Evolutionary conservation across 2,329 filamentous ascomycete genomes (phyloP).

Genomic region (Fonsecaea multimorphosa): DNA sequence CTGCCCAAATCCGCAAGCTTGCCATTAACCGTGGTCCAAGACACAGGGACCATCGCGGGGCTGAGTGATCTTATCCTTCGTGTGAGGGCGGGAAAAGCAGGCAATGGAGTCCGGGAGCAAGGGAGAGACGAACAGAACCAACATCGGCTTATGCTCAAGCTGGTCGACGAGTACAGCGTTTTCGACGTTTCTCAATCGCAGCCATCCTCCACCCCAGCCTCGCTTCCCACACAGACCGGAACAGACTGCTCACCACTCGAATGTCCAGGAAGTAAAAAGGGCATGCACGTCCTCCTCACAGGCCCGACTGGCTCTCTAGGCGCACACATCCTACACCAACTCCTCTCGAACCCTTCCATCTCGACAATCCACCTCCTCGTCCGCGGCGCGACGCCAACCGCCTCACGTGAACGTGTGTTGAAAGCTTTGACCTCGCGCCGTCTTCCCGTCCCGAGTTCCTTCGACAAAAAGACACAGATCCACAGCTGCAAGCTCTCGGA

Average conservation of each 20-base stretch:
- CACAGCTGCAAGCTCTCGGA: constrained; percentile 58
- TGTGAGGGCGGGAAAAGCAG: constrained; percentile 34
- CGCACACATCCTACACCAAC: constrained; percentile 60
- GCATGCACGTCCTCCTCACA: constrained; percentile 53
- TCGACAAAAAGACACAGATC: constrained; percentile 52
- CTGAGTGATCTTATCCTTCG: constrained; percentile 48
- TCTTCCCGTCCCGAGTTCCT: constrained; percentile 38
- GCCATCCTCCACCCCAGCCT: not conserved
- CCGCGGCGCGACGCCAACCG: constrained; percentile 52
- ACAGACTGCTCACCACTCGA: not conserved
- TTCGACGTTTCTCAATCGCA: not conserved
- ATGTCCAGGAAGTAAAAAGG: not conserved
- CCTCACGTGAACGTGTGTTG: constrained; percentile 53
- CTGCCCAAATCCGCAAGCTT: constrained; percentile 42
- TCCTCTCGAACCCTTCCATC: constrained; percentile 48
- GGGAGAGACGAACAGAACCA: constrained; percentile 44
- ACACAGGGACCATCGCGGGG: constrained; percentile 60
- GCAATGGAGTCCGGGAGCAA: not conserved
- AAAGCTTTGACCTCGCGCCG: constrained; percentile 51
- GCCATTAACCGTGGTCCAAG: constrained; percentile 66
- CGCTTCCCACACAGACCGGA: not conserved
- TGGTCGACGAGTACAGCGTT: constrained; percentile 50
- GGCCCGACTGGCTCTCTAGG: constrained; percentile 71
- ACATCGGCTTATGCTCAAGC: constrained; percentile 51
- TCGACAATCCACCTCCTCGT: constrained; percentile 63